Evolutionary conservation across 202 grass and related monocot genomes (phyloP), one percentile per base, ranked within the genome.

Genomic region (Brachypodium distachyon): DNA sequence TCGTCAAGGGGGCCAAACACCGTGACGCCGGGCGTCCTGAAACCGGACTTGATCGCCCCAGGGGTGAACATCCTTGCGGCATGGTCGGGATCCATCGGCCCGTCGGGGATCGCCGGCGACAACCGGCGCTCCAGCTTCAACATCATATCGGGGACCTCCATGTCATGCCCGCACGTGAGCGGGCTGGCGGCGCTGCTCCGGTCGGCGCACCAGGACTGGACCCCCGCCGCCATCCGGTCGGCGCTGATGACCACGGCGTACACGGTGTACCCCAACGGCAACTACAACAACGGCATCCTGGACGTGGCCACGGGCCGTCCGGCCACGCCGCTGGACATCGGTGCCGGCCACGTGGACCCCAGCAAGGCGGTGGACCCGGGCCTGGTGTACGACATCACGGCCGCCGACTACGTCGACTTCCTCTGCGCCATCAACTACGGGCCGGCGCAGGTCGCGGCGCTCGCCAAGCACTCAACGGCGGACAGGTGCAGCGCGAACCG

Each of bases 91-190:
- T 82, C 79, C 44, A 87, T 90, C 37, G 95, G 91, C 12, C 95
- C 91, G 2, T 92, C 95, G 1, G 89, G 82, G 14, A 63, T 92
- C 67, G 41, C 79, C 19, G 83, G 55, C 26, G 95, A 98, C 83
- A 9, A 16, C 23, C 89, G 91, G 32, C 91, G 80, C 56, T 81
- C 87, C 1, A 83, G 78, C 9, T 97, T 94, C 91, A 97, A 94
- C 89, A 97, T 97, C 31, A 92, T 97, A 61, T 97, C 94, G 6
- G 91, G 94, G 12, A 97, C 94, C 8, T 97, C 94, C 78, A 97
- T 97, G 94, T 97, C 94, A 43, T 97, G 94, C 68, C 94, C 94
- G 55, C 94, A 97, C 74, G 84, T 97, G 37, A 97, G 94, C 67
- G 94, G 94, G n/a, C 88, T 97, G 3, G 89, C 89, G 29, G 94